phyloP scores from a whole-genome alignment of 2,329 filamentous ascomycete species.

The Cladosporium cucumerinum region DNA sequence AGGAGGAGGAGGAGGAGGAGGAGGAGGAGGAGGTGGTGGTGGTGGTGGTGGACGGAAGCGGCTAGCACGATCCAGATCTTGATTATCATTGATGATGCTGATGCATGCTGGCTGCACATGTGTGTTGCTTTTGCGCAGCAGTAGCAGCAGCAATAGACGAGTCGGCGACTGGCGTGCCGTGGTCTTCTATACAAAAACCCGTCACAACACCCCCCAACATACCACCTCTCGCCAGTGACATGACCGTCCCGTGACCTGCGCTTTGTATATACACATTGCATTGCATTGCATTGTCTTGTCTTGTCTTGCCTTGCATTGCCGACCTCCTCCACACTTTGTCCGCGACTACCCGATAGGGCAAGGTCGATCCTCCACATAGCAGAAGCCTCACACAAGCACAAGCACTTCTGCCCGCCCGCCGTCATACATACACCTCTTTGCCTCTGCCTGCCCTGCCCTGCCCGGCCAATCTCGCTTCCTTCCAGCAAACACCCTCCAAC shows the following conservation, averaged over 20 bases:
- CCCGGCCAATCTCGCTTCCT: neutral
- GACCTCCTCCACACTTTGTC: neutral
- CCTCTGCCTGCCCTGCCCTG: neutral
- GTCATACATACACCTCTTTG: neutral
- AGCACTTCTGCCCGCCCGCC: neutral
- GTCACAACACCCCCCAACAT: too few relatives aligned
- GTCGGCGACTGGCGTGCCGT: neutral
- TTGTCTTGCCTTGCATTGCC: neutral
- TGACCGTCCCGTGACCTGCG: neutral
- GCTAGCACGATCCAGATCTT: slow-evolving; percentile 4
- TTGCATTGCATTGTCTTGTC: too few relatives aligned
- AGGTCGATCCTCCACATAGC: neutral
- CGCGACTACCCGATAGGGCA: neutral
- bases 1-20: too few relatives aligned
- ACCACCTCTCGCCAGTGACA: neutral
- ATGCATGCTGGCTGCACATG: neutral
- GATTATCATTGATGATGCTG: neutral
- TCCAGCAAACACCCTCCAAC: neutral
- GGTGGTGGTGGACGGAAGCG: neutral
- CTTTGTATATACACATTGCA: neutral
- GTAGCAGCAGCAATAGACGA: neutral
- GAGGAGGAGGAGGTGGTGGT: too few relatives aligned
- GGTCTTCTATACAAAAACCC: too few relatives aligned
- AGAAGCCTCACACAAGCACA: neutral
- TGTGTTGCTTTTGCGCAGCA: neutral